phyloP scores from a whole-genome alignment of 2,329 filamentous ascomycete species.

The Sclerotinia sclerotiorum region DNA sequence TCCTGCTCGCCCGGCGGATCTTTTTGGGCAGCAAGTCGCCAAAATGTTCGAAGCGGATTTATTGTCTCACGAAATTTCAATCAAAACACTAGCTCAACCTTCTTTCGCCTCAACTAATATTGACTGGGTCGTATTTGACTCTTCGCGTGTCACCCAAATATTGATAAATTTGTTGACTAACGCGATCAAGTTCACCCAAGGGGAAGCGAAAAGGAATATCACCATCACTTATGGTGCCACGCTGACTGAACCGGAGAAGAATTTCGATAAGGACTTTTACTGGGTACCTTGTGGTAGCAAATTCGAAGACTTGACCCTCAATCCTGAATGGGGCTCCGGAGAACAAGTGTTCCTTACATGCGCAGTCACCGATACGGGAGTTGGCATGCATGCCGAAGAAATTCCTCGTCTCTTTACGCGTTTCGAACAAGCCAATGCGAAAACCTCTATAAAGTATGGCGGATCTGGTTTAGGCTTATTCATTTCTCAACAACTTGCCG shows the following conservation, averaged over 20 bases:
- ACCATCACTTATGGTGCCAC: slow-evolving; percentile 42
- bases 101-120: slow-evolving; percentile 58
- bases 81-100: slow-evolving; percentile 62
- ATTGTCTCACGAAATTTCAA: slow-evolving; percentile 64
- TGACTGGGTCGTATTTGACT: slow-evolving; percentile 69
- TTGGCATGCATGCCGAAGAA: slow-evolving; percentile 67
- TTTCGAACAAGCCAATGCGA: slow-evolving; percentile 74
- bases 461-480: slow-evolving; percentile 77
- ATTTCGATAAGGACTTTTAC: slow-evolving; percentile 27
- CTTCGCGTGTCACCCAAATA: slow-evolving; percentile 74
- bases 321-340: slow-evolving; percentile 39
- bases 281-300: slow-evolving; percentile 32
- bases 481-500: slow-evolving; percentile 73
- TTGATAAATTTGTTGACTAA: slow-evolving; percentile 81
- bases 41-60: slow-evolving; percentile 80
- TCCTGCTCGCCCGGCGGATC: slow-evolving; percentile 59
- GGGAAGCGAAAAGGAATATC: slow-evolving; percentile 57
- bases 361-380: slow-evolving; percentile 73
- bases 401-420: slow-evolving; percentile 73
- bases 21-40: slow-evolving; percentile 62
- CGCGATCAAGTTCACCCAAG: slow-evolving; percentile 78
- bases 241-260: slow-evolving; percentile 26
- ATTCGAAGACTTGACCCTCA: slow-evolving; percentile 27
- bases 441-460: slow-evolving; percentile 74
- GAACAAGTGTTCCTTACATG: slow-evolving; percentile 68